A percentile compares a stretch with the other conserved stretches of the same genome.
These are phyloP conservation scores for Astragalus membranaceus DNA, from an alignment of 306 rosid genomes.

Conservation along the genomic window DNA sequence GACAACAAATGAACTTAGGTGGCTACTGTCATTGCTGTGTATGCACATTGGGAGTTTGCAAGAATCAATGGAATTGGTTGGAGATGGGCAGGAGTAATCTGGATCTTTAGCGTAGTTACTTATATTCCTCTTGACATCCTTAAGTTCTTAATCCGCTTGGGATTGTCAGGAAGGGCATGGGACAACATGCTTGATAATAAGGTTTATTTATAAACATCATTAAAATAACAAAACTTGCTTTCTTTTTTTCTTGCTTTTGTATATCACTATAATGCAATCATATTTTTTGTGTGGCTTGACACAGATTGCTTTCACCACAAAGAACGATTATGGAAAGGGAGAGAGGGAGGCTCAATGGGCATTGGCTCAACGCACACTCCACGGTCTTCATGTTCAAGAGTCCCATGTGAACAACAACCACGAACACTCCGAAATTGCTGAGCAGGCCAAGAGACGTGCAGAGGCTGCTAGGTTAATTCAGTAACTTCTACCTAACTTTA, in stretches of 20 bases:
- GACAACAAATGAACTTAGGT: constrained; percentile 33
- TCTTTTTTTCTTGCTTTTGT: too few relatives aligned
- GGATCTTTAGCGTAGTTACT: constrained; percentile 68
- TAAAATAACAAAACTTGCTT: not conserved
- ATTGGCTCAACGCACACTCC: constrained; percentile 55
- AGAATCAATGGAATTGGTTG: constrained; percentile 76
- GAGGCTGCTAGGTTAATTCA: constrained; percentile 66
- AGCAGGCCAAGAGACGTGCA: constrained; percentile 79
- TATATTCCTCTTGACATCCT: constrained; percentile 80
- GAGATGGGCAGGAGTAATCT: constrained; percentile 83
- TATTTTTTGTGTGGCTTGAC: not conserved
- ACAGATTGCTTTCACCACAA: constrained; percentile 74
- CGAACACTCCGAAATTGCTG: constrained; percentile 59
- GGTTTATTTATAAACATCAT: constrained; percentile 26
- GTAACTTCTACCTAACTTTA: not conserved
- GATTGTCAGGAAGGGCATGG: constrained; percentile 67
- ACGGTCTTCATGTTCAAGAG: constrained; percentile 49
- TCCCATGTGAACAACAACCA: constrained; percentile 10
- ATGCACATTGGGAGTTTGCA: constrained; percentile 71
- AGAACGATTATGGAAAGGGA: constrained; percentile 67
- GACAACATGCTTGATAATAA: constrained; percentile 52
- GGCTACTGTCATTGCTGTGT: constrained; percentile 75
- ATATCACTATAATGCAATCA: not conserved
- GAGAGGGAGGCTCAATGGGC: constrained; percentile 92
- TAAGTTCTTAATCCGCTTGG: constrained; percentile 56